phyloP scores from a whole-genome alignment of 176 grass and related monocot species.

The Puya raimondii region DNA sequence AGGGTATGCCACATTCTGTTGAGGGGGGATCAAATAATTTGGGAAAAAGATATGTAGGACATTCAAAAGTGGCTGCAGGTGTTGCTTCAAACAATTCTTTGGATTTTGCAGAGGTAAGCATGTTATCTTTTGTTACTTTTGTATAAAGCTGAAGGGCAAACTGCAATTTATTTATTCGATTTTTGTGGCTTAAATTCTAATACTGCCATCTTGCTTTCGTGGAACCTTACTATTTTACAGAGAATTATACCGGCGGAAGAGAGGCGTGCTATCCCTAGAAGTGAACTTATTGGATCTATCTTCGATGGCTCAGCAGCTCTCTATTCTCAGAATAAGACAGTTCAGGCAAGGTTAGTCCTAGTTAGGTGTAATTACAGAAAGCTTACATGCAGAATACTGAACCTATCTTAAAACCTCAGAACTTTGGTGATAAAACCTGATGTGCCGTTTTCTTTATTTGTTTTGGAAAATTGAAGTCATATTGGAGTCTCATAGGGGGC shows the following conservation, averaged over 20 bases:
- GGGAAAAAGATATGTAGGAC: constrained; percentile 1
- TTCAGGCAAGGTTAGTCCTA: constrained; percentile 17
- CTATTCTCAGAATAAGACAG: constrained; percentile 11
- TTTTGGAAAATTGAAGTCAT: neutral
- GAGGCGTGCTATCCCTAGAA: neutral
- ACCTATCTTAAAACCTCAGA: no score
- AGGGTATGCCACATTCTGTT: neutral
- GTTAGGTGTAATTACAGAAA: neutral
- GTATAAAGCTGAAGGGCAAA: neutral
- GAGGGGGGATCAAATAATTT: constrained; percentile 14
- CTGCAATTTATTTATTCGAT: neutral
- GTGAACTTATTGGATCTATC: neutral
- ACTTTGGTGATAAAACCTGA: neutral
- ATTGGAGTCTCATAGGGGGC: neutral
- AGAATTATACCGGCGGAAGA: neutral
- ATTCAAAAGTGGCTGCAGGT: constrained; percentile 2
- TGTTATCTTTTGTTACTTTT: neutral
- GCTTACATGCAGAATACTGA: neutral
- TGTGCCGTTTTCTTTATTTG: neutral
- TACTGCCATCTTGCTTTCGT: neutral
- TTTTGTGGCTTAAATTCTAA: neutral
- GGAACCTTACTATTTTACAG: neutral
- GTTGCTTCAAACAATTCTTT: neutral
- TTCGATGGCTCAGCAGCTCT: constrained; percentile 13
- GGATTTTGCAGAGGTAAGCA: constrained; percentile 4